A percentile compares a stretch with the other conserved stretches of the same genome.
Evolutionary conservation across 805 yeast species (phyloP).

Genomic region (Yamadazyma nakazawae): DNA sequence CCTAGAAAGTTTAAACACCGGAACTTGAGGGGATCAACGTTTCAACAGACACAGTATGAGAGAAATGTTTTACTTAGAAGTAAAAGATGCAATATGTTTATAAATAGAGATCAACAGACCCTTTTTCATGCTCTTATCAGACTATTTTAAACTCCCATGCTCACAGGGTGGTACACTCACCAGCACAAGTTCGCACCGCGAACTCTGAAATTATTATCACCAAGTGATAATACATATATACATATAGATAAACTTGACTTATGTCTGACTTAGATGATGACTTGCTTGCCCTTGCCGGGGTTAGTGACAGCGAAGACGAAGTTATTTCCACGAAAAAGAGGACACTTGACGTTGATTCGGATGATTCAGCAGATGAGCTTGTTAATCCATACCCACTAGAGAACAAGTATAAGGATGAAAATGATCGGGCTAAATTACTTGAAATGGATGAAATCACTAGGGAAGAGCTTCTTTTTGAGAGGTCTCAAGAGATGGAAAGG

Average conservation of each 20-base stretch:
- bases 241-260: too few species aligned
- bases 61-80: too few species aligned
- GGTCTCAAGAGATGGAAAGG: constrained; percentile 88
- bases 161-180: too few species aligned
- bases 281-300: constrained; percentile 90
- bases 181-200: neutral
- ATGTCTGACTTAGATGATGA: constrained; percentile 94
- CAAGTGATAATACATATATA: neutral
- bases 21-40: too few species aligned
- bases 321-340: constrained; percentile 22
- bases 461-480: constrained; percentile 85
- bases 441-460: constrained; percentile 89
- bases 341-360: constrained; percentile 19
- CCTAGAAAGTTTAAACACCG: neutral
- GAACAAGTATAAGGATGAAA: constrained; percentile 82
- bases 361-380: constrained; percentile 28
- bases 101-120: too few species aligned
- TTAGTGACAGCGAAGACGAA: constrained; percentile 22
- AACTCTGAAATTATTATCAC: neutral
- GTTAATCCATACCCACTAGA: constrained; percentile 88
- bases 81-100: too few species aligned
- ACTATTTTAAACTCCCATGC: too few species aligned
- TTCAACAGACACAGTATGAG: too few species aligned
- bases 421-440: constrained; percentile 62
- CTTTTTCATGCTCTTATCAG: too few species aligned